Base-by-base conservation (phyloP, 2,329 filamentous ascomycete genomes). In the Tolypocladium tropicale region DNA sequence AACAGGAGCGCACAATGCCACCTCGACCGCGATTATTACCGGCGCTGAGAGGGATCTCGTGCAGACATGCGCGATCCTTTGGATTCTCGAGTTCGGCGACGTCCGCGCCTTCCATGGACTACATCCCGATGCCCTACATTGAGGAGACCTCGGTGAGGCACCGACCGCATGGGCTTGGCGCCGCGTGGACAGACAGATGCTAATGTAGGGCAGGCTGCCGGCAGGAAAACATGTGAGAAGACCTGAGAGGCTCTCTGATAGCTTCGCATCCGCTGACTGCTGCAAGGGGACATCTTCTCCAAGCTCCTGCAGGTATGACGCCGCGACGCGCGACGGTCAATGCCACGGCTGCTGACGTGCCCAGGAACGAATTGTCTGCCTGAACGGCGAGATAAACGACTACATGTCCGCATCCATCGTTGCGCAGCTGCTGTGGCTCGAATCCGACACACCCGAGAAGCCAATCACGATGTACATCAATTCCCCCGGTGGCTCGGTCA, bases 381-480 rank as follows among this genome's bases (percentile, higher is more conserved):
- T 97, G 37, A 96, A 96, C 67, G 93, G 93, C 66, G 80, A 89
- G 67, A 91, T 97, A 57, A 89, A 97, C 74, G 90, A 96, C 68
- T 86, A 83, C 46, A 84, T 94, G 62, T 95, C 91, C 39, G 93
- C 94, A n/a, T 89, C 88, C 46, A 90, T 97, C 60, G 93, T 97
- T 32, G 90, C 94, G 1, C 95, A 99, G 70, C 84, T 99, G 25
- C 87, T 99, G 60, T 99, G 92, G 82, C 90, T 99, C 71, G 95
- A 99, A 78, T 94, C 93, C 65, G 94, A 99, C 68, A 90, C 90
- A 67, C 92, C 93, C 4, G 85, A 95, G 56, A 96, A 96, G 71
- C 89, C 91, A 14, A 97, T 99, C 62, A 94, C 89, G 54, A 89
- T 99, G 71, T 99, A 99, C 73, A 99, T 99, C 72, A 96, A 99